Base-by-base conservation (phyloP, 2,329 filamentous ascomycete species). In the Scytalidium sp. region DNA sequence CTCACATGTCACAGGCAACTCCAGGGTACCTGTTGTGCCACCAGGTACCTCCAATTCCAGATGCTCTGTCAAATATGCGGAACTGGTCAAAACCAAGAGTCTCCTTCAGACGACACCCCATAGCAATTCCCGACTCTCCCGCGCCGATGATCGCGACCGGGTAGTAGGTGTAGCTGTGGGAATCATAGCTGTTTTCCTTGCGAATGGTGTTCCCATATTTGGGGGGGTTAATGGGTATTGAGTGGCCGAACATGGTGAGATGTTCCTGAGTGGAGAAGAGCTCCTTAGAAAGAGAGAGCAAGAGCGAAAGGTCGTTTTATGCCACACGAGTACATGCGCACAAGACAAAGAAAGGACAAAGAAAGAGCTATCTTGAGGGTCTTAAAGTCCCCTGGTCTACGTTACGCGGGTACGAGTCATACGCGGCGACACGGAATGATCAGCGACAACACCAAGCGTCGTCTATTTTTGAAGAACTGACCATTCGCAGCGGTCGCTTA, bases 11-110 rank as follows among this genome's bases (percentile, higher is more conserved):
- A 56, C 76, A 80, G 39, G 75, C 75, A 49, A 69, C 70, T 43
- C 75, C 74, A 1, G 75, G 79, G 60, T 84, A 83, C 45, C 75
- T 68, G 57, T 83, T 83, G 48, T 78, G 79, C 72, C 75, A 80
- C 80, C 80, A 84, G 2, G 60, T 64, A 1, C 60, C 61, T 22
- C 80, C 80, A 52, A 83, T 72, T 2, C 76, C 79, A 9, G 74
- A 70, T 54, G 79, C 75, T 27, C 79, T 69, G 2, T 83, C 80
- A 52, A 81, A 81, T 52, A 84, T 73, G 29, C 76, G 69, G 60
- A 83, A 83, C 49, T 83, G 78, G 57, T 81, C 76, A 53, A 77
- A 78, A 2, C 74, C 75, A 11, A 82, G 68, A 32, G 70, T 67
- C 42, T 76, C 68, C 56, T 80, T 81, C 51, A 84, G 57, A 42